Evolutionary conservation across 805 yeast species (phyloP), one percentile per base, ranked within the genome.

Genomic region (Myxozyma sirexii): DNA sequence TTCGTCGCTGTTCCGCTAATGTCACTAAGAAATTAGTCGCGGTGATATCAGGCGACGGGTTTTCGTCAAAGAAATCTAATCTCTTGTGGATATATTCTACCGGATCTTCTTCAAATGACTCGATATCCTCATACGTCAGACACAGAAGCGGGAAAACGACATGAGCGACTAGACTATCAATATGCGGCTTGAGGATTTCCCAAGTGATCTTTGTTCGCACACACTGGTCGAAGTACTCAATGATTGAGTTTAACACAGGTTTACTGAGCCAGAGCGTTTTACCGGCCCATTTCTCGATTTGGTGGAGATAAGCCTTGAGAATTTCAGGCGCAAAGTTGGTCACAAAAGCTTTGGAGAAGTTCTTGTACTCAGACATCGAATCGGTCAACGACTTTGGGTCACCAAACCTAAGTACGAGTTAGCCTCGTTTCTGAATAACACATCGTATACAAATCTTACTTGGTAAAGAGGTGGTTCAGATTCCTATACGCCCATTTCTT

Each of bases 401-500:
- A 5, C 68, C 68, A 37, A 60, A 64, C 29, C 66, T 42, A 13
- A 27, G n/a, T 6, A 31, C 42, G 37, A 27, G 31, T 23, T 13
- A 26, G 24, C 19, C 39, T 33, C 21, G 4, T 13, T 7, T 12
- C 6, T 17, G 24, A 27, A 10, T 4, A 10, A 12, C 1, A 31
- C 5, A 4, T 2, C 4, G 21, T n/a, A 15, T 15, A 21, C 15
- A 39, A 41, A 23, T 87, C 90, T 70, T 87, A 91, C 67, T 93
- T 80, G 54, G 80, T 80, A 68, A 88, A 88, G 2, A 91, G 71
- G 65, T 96, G 82, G 65, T 80, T 81, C 42, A 92, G 71, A 71
- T 89, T 90, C 24, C 90, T 90, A 69, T 84, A 85, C 0, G 96
- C 83, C 97, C 98, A 93, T 72, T 93, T 94, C 76, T 82, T 92